These are phyloP conservation scores for Cryptococcus sp. DNA, from an alignment of 1,284 basidiomycete species.

Conservation along the genomic window DNA sequence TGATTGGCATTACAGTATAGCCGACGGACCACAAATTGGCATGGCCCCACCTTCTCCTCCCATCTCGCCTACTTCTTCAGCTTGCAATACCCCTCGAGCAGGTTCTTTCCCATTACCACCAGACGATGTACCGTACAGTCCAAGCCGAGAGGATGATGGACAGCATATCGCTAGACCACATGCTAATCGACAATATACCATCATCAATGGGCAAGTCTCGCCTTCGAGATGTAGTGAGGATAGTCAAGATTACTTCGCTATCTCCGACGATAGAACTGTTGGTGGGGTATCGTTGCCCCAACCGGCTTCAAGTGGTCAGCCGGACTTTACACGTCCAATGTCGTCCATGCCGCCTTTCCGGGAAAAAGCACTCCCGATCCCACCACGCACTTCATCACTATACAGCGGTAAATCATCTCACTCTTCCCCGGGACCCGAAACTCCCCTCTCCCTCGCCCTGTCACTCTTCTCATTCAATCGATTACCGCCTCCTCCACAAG, in stretches of 20 bases:
- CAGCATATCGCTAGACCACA: not conserved
- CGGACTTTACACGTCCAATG: not conserved
- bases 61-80: not conserved
- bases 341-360: not conserved
- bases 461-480: not conserved
- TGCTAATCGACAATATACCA: not conserved
- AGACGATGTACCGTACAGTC: not conserved
- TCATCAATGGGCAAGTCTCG: not conserved
- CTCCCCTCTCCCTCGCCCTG: constrained; percentile 2
- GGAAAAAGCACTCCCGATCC: not conserved
- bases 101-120: not conserved
- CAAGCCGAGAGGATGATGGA: not conserved
- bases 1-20: not conserved
- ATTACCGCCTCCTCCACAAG: not conserved
- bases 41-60: not conserved
- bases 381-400: not conserved
- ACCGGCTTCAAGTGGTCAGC: not conserved
- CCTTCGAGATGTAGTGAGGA: not conserved
- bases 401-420: not conserved
- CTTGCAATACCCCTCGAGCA: not conserved
- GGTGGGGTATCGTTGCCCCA: too few relatives aligned
- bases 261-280: not conserved
- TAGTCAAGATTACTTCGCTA: not conserved
- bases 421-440: not conserved
- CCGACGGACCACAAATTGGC: not conserved